These are phyloP conservation scores for Colletotrichum orbiculare DNA, from an alignment of 2,329 filamentous ascomycete species.

Conservation along the genomic window DNA sequence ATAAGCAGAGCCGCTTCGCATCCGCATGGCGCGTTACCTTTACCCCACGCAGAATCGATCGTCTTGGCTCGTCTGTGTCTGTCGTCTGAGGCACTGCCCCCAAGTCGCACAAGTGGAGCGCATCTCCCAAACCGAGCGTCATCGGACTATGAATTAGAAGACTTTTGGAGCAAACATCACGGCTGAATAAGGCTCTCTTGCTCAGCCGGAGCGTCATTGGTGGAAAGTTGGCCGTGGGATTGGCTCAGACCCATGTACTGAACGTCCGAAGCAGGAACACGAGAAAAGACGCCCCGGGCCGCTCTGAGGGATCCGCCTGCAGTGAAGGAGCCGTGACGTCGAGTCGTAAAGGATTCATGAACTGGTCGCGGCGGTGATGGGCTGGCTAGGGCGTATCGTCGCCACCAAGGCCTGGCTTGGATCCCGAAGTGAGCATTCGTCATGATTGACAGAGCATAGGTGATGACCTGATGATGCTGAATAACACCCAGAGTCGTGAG, in stretches of 20 bases:
- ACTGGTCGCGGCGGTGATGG: neutral
- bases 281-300: conserved; percentile 27
- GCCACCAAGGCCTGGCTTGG: too few species aligned
- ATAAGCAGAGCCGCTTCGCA: conserved; percentile 37
- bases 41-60: conserved; percentile 25
- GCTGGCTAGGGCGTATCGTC: too few species aligned
- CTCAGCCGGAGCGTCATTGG: conserved; percentile 21
- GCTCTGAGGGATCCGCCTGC: conserved; percentile 17
- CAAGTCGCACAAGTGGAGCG: conserved; percentile 20
- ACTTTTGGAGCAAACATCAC: neutral
- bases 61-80: conserved; percentile 16
- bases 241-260: conserved; percentile 24
- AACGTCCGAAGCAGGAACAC: conserved; percentile 21
- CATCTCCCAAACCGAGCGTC: conserved; percentile 14
- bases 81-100: conserved; percentile 23
- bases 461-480: conserved; percentile 2
- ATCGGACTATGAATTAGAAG: conserved; percentile 1
- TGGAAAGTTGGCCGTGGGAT: conserved; percentile 20
- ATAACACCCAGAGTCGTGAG: neutral
- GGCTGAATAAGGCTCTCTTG: conserved; percentile 18
- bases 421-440: too few species aligned
- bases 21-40: neutral
- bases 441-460: too few species aligned
- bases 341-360: neutral
- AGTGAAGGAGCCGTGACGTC: neutral